Conservation (phyloP, 2,329 filamentous ascomycete species). For the Rhinocladiella similis region DNA sequence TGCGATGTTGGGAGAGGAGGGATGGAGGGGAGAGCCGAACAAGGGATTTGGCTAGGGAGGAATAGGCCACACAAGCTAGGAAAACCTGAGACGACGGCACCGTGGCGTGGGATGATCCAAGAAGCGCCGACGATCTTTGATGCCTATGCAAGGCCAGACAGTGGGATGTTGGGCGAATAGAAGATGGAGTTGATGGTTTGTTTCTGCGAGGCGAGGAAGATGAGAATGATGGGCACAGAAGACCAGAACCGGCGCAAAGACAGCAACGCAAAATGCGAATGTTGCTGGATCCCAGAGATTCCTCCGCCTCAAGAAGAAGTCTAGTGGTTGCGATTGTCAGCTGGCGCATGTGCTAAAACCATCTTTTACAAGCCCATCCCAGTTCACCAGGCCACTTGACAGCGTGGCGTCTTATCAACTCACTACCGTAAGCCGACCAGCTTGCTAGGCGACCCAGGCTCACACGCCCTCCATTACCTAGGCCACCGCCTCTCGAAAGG, state of each 20-base stretch:
- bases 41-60: neutral
- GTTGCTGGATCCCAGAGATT: neutral
- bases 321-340: neutral
- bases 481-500: too few species aligned
- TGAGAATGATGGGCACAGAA: neutral
- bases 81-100: neutral
- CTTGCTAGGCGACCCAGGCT: too few species aligned
- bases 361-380: too few species aligned
- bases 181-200: neutral
- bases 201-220: constrained; percentile 5
- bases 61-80: neutral
- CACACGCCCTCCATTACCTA: neutral
- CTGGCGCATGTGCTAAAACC: neutral
- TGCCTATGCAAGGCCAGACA: neutral
- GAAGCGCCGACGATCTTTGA: constrained; percentile 5
- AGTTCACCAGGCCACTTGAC: neutral
- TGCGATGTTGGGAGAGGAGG: neutral
- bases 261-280: neutral
- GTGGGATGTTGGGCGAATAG: neutral
- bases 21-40: constrained; percentile 1
- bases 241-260: neutral
- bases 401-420: neutral
- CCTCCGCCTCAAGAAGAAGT: too few species aligned
- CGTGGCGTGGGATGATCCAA: constrained; percentile 6
- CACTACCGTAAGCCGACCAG: neutral